Evolutionary conservation across 805 yeast species (phyloP).

Genomic region (Metschnikowia cubensis): DNA sequence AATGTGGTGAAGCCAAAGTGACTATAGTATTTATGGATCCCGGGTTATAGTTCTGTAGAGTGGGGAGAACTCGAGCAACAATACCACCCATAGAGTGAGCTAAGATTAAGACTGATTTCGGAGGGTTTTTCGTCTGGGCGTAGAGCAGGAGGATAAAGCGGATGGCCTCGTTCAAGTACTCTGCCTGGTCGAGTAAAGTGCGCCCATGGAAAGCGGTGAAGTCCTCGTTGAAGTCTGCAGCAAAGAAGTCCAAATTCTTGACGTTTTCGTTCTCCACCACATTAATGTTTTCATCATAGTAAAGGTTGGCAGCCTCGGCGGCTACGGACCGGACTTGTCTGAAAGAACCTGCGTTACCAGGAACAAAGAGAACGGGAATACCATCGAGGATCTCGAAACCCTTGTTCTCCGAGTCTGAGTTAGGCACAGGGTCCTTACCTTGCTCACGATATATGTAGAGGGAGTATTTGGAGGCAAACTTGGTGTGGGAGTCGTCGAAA

Average conservation of each 20-base stretch:
- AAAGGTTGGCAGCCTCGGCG: slow-evolving; percentile 63
- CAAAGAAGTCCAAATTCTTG: slow-evolving; percentile 71
- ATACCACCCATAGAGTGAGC: slow-evolving; percentile 99
- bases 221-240: slow-evolving; percentile 94
- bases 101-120: slow-evolving; percentile 68
- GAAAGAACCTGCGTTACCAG: slow-evolving; percentile 96
- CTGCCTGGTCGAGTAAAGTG: slow-evolving; percentile 90
- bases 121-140: slow-evolving; percentile 37
- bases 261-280: slow-evolving; percentile 27
- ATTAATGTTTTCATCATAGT: slow-evolving; percentile 31
- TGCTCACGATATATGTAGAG: slow-evolving; percentile 84
- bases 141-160: slow-evolving; percentile 70
- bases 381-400: slow-evolving; percentile 47
- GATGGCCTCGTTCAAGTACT: slow-evolving; percentile 85
- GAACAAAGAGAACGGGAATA: slow-evolving; percentile 86
- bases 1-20: slow-evolving; percentile 88
- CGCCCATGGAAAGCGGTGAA: slow-evolving; percentile 95
- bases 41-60: slow-evolving; percentile 68
- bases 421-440: slow-evolving; percentile 56
- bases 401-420: slow-evolving; percentile 35
- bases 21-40: slow-evolving; percentile 78
- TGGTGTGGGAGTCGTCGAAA: slow-evolving; percentile 66
- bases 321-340: slow-evolving; percentile 91
- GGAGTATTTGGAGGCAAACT: slow-evolving; percentile 78
- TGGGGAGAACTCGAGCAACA: slow-evolving; percentile 80